Base-by-base conservation (phyloP, 495 filamentous ascomycete species). In the Letharia lupina region DNA sequence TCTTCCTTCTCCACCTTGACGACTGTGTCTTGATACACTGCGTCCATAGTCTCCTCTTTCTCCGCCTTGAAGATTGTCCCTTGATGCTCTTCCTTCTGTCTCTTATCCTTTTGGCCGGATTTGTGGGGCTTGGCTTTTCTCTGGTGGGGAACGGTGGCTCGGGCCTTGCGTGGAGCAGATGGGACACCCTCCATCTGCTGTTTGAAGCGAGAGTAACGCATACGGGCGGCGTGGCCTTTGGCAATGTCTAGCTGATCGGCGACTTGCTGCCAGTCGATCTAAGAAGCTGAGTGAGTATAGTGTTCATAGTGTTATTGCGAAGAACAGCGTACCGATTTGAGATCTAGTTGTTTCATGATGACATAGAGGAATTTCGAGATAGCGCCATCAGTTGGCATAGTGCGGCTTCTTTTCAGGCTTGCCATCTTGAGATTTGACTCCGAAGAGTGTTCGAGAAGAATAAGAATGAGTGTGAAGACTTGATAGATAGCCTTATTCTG, bases 221-320 rank as follows among this genome's bases (percentile, higher is more conserved):
- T 92, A 57, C 89, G 87, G 41, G 89, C 88, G 12, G 89, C 89
- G 74, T 92, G 89, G 70, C 88, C 89, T 71, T 91, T 92, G 68
- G 87, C 87, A 65, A 91, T 89, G 63, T 82, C 79, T 3, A 81
- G 73, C 56, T 87, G 78, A 10, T 74, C 65, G 39, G 89, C 88
- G 37, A 92, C 87, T 63, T 79, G 74, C 68, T 82, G 86, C 89
- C 89, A 92, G 73, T 92, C 85, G 69, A 91, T 85, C 89, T 91
- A n/a, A 52, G 28, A 33, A 56, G 28, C 16, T 56, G 52, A 35
- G 52, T 56, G 6, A 56, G 52, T 56, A 33, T 35, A 18, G 5
- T 6, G 3, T 18, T 16, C 13, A 16, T 18, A 2, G 8, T 1
- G 1, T 8, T 33, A 4, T 15, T 2, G 0, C 18, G 13, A 35